These are phyloP conservation scores for Candida rishiriensis DNA, from an alignment of 805 yeast species.

Conservation along the genomic window DNA sequence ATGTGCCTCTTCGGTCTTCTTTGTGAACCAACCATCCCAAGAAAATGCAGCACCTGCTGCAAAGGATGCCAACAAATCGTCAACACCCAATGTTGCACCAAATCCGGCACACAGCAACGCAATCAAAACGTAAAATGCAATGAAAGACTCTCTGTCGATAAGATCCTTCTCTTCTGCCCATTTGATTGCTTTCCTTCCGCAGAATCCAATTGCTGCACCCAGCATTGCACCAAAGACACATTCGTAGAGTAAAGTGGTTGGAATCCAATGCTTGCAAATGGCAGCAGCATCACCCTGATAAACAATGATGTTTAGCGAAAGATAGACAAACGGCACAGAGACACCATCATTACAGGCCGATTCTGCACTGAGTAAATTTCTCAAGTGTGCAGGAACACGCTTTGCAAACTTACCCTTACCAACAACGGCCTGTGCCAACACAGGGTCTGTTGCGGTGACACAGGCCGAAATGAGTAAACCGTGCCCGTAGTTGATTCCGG, in stretches of 20 bases:
- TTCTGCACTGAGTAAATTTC: slow-evolving; percentile 62
- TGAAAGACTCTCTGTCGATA: slow-evolving; percentile 60
- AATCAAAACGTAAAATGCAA: slow-evolving; percentile 48
- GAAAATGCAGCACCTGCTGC: slow-evolving; percentile 71
- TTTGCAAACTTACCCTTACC: slow-evolving; percentile 70
- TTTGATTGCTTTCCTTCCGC: slow-evolving; percentile 46
- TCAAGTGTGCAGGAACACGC: slow-evolving; percentile 57
- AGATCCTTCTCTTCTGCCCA: slow-evolving; percentile 47
- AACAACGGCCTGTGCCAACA: slow-evolving; percentile 67
- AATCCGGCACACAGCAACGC: slow-evolving; percentile 57
- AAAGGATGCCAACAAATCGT: slow-evolving; percentile 67
- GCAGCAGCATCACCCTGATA: slow-evolving; percentile 44
- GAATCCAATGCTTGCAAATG: slow-evolving; percentile 61
- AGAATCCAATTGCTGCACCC: slow-evolving; percentile 52
- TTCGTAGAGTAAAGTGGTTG: slow-evolving; percentile 57
- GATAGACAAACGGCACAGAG: slow-evolving; percentile 64
- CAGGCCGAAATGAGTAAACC: slow-evolving; percentile 63
- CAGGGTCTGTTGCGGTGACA: slow-evolving; percentile 76
- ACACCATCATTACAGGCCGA: slow-evolving; percentile 75
- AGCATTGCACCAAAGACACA: slow-evolving; percentile 50
- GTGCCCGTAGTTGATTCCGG: slow-evolving; percentile 49
- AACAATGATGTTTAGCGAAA: slow-evolving; percentile 50
- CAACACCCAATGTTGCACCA: slow-evolving; percentile 64
- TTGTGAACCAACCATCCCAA: slow-evolving; percentile 68
- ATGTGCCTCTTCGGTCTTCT: slow-evolving; percentile 54